These are phyloP conservation scores for Cercospora brassicicola DNA, from an alignment of 2,329 filamentous ascomycete species.

Conservation along the genomic window DNA sequence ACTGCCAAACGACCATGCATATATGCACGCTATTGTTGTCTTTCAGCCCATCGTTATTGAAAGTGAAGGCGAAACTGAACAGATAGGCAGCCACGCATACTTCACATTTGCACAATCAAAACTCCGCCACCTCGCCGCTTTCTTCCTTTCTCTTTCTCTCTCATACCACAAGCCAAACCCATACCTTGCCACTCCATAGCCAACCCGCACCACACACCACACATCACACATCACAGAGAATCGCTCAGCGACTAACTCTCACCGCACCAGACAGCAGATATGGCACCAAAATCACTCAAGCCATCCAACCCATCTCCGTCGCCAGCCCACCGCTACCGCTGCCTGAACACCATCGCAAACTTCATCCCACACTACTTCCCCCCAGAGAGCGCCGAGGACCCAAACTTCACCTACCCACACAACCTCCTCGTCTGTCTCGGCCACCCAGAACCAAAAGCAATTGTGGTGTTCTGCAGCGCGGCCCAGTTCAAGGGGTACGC, in stretches of 20 bases:
- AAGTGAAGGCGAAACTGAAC: background rate
- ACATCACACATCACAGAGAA: background rate
- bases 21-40: background rate
- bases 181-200: background rate
- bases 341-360: background rate
- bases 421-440: conserved; percentile 4
- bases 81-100: background rate
- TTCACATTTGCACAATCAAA: background rate
- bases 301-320: background rate
- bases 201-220: background rate
- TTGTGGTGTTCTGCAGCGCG: background rate
- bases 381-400: background rate
- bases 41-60: background rate
- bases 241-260: background rate
- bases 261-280: background rate
- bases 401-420: background rate
- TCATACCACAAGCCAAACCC: background rate
- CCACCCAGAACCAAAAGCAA: background rate
- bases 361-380: background rate
- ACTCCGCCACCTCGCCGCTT: background rate
- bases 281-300: background rate
- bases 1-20: background rate
- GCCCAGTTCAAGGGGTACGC: background rate
- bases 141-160: background rate
- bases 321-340: background rate